A percentile compares a stretch with the other conserved stretches of the same genome.
Evolutionary conservation across 1,284 basidiomycete genomes (phyloP).

Genomic region (Cystobasidium slooffiae): DNA sequence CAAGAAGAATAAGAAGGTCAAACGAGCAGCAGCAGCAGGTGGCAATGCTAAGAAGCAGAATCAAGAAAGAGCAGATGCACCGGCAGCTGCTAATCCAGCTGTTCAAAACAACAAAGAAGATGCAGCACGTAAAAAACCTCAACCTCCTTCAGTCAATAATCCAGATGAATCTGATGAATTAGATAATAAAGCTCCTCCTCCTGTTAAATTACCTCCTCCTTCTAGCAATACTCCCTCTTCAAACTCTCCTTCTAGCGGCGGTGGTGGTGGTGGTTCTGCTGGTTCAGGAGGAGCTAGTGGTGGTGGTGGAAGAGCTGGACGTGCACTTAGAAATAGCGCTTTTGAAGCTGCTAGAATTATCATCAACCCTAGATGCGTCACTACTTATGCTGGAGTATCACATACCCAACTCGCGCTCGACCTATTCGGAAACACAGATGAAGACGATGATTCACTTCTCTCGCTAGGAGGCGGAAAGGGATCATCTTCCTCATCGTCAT

Average conservation of each 20-base stretch:
- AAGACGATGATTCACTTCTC: constrained; percentile 60
- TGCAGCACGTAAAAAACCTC: constrained; percentile 29
- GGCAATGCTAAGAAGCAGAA: neutral
- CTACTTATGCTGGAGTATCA: constrained; percentile 92
- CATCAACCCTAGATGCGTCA: constrained; percentile 91
- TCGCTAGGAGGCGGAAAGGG: constrained; percentile 46
- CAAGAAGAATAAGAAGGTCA: constrained; percentile 1
- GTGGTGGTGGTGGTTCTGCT: constrained; percentile 51
- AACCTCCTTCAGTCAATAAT: constrained; percentile 38
- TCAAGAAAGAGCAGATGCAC: constrained; percentile 23
- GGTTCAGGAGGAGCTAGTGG: neutral
- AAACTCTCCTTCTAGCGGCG: neutral
- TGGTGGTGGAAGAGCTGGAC: constrained; percentile 16
- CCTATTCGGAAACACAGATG: constrained; percentile 76
- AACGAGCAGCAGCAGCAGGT: neutral
- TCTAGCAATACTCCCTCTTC: neutral
- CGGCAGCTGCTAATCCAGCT: constrained; percentile 39
- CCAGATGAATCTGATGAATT: constrained; percentile 40
- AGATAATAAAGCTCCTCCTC: constrained; percentile 35
- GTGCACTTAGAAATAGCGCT: constrained; percentile 77
- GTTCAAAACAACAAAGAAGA: constrained; percentile 23
- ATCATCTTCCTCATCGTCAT: neutral
- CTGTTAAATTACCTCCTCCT: neutral
- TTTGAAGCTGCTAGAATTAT: constrained; percentile 86
- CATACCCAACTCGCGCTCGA: constrained; percentile 89